Percentiles rank a stretch among this genome's conserved stretches.
Evolutionary conservation across 352 stramenopile genomes (phyloP).

Genomic region (Pythium monospermum): DNA sequence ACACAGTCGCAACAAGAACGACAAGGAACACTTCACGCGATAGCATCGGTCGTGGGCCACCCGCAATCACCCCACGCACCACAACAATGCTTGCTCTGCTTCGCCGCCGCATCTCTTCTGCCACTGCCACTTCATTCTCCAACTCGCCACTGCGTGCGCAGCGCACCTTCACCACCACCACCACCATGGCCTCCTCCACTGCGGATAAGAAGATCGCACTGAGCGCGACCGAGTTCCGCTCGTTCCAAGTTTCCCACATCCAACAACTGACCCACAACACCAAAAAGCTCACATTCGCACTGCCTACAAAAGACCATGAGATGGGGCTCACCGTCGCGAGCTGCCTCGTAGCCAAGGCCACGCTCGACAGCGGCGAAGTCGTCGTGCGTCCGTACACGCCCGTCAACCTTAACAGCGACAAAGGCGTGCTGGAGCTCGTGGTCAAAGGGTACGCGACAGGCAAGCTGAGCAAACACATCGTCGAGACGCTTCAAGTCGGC

Average conservation of each 20-base stretch:
- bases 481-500: conserved; percentile 61
- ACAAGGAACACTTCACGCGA: no score
- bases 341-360: conserved; percentile 58
- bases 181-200: conserved; percentile 1
- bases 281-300: conserved; percentile 48
- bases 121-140: conserved; percentile 3
- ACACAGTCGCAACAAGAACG: no score
- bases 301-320: conserved; percentile 51
- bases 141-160: not conserved
- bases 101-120: not conserved
- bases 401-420: conserved; percentile 65
- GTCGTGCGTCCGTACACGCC: conserved; percentile 85
- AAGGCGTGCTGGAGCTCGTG: conserved; percentile 70
- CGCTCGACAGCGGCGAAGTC: conserved; percentile 50
- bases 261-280: conserved; percentile 62
- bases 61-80: no score
- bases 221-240: conserved; percentile 50
- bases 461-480: conserved; percentile 82
- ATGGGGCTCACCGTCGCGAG: conserved; percentile 59
- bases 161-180: not conserved
- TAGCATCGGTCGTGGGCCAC: no score
- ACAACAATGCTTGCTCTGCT: not conserved
- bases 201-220: conserved; percentile 28
- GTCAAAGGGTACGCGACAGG: conserved; percentile 84
- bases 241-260: conserved; percentile 59